Base-by-base conservation (phyloP, 129 eudicot genomes). In the Apium graveolens region DNA sequence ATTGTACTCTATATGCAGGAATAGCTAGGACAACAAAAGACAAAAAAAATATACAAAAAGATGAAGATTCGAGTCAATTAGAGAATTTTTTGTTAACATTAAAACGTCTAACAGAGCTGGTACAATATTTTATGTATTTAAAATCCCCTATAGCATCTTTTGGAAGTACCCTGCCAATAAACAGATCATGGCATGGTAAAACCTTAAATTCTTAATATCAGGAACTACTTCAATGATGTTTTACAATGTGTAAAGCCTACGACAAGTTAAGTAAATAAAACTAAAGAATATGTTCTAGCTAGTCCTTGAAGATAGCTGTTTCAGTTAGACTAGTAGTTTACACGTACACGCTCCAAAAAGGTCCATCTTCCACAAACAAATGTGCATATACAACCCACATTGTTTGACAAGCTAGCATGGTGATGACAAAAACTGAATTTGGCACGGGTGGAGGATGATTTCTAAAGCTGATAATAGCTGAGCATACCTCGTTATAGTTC, bases 241-340 rank as follows among this genome's bases (percentile, higher is more conserved):
- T 26, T 76, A 83, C 86, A 81, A 49, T 88, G 82, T 76, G 49
- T 48, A 42, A 83, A 41, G 42, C 88, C 83, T 66, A 78, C 11
- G 45, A 37, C 20, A 78, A 51, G 74, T 42, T 72, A 53, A 20
- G 76, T 10, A 71, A 18, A 71, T 71, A 38, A 5, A n/a, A n/a
- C 46, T 11, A 44, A 69, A 24, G 32, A 20, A n/a, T 32, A 78
- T 60, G 76, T 79, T 79, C 77, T 60, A 45, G 21, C 43, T 29
- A 65, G 39, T 78, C 73, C 46, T 43, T 53, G 45, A 38, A 21
- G 31, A 60, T 51, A 73, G 24, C 72, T 43, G 20, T 34, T 68
- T 35, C 79, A 70, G 76, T 51, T 81, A 80, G 76, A 35, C 41
- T 51, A 41, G 71, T 76, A 84, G 81, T 80, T 32, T 80, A 80